Percentiles rank a stretch among this genome's conserved stretches.
phyloP scores from a whole-genome alignment of 257 asterid species.

The Solanum appendiculatum region DNA sequence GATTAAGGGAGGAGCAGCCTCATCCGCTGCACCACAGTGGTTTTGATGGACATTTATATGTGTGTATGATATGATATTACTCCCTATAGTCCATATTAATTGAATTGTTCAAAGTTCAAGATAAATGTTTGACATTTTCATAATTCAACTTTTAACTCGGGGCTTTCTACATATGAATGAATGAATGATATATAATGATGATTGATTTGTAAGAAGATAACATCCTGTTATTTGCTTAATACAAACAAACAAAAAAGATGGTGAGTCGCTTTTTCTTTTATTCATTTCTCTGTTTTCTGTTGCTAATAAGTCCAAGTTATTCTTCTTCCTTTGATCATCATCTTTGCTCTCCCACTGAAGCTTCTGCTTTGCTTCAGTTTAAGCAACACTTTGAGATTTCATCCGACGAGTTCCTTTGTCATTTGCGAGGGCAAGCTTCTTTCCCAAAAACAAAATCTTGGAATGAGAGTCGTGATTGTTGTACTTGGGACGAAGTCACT shows the following conservation, averaged over 20 bases:
- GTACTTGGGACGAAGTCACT: neutral
- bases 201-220: neutral
- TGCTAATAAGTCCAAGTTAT: neutral
- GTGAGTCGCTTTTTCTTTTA: neutral
- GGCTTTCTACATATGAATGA: too few species aligned
- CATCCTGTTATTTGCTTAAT: neutral
- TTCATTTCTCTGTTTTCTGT: neutral
- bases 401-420: neutral
- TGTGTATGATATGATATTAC: too few species aligned
- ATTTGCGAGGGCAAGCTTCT: neutral
- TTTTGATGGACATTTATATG: too few species aligned
- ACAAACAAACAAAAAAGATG: neutral
- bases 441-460: neutral
- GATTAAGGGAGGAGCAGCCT: too few species aligned
- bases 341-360: neutral
- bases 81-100: too few species aligned
- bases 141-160: too few species aligned
- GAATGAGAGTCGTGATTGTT: neutral
- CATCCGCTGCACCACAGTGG: too few species aligned
- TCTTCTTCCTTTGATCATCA: neutral
- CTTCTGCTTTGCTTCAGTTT: neutral
- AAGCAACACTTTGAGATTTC: neutral
- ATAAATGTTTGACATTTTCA: too few species aligned
- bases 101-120: too few species aligned
- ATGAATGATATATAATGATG: too few species aligned